These are phyloP conservation scores for Pseudogymnoascus sp. DNA, from an alignment of 2,329 filamentous ascomycete species.

Conservation along the genomic window DNA sequence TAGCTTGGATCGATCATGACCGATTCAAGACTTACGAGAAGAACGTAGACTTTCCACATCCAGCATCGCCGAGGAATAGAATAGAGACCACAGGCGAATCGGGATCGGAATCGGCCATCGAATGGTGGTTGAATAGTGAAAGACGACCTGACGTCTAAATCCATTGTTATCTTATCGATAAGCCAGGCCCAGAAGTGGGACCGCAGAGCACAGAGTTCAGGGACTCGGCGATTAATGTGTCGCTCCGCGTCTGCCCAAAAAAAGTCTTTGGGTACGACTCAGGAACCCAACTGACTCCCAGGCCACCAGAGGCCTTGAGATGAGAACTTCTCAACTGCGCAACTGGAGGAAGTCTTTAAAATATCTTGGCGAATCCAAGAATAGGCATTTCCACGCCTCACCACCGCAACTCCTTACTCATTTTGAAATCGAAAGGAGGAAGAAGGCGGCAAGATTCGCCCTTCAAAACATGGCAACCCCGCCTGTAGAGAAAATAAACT, in stretches of 20 bases:
- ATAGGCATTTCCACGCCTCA: neutral
- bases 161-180: slow-evolving; percentile 5
- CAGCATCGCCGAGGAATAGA: slow-evolving; percentile 50
- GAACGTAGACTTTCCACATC: slow-evolving; percentile 54
- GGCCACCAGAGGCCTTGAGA: neutral
- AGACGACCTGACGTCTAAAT: slow-evolving; percentile 22
- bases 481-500: slow-evolving; percentile 30
- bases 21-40: slow-evolving; percentile 43
- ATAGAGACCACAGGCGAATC: slow-evolving; percentile 43
- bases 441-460: slow-evolving; percentile 14
- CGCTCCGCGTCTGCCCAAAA: neutral
- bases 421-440: slow-evolving; percentile 5
- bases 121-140: slow-evolving; percentile 14
- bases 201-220: slow-evolving; percentile 1
- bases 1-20: neutral
- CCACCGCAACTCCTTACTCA: neutral
- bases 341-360: neutral
- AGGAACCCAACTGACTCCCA: neutral
- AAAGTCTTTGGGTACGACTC: slow-evolving; percentile 4
- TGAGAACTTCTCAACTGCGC: neutral
- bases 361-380: neutral
- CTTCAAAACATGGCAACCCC: slow-evolving; percentile 11
- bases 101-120: slow-evolving; percentile 18
- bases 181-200: neutral
- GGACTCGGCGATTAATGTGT: slow-evolving; percentile 4